Base-by-base conservation (phyloP, 805 yeast genomes). In the Ogataea haglerorum region DNA sequence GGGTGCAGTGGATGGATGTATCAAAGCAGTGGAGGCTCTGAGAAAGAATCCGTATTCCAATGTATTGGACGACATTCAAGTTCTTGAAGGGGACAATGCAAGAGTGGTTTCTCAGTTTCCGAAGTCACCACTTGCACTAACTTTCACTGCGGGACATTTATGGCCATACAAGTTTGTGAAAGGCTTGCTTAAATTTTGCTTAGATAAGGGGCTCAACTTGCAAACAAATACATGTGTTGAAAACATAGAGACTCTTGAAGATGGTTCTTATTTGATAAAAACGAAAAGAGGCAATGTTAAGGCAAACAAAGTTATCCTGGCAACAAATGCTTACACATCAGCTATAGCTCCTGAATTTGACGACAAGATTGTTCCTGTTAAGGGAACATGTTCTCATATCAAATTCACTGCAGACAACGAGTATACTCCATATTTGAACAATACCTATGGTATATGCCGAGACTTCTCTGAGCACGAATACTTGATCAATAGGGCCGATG, bases 141-240 rank as follows among this genome's bases (percentile, higher is more conserved):
- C 60, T 2, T 61, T 59, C 40, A 68, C 72, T 6, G 73, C 72
- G 5, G 68, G 68, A 3, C 63, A 67, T 5, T 52, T 70, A 38
- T 69, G 73, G 63, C 72, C 75, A 6, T 67, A 70, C 56, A 64
- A 64, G 45, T 53, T 72, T 10, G 61, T 67, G 36, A 54, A 58
- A 5, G 57, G 60, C 1, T 43, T 72, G 5, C 46, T 70, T 31
- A 53, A 61, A 43, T 47, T 46, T 16, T 48, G 60, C 17, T 51
- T 69, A 2, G 42, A 41, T 7, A 50, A 52, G n/a, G 73, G 73
- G 6, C 48, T 69, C 26, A 61, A 67, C 36, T 46, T 70, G 12
- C 70, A 69, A 36, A 60, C 75, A 12, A 56, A 68, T 43, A 68
- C 75, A 4, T 51, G 56, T 4, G 74, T 63, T 3, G 48, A 47